Evolutionary conservation across 2,329 filamentous ascomycete species (phyloP).

Genomic region (Penicillium sp.): DNA sequence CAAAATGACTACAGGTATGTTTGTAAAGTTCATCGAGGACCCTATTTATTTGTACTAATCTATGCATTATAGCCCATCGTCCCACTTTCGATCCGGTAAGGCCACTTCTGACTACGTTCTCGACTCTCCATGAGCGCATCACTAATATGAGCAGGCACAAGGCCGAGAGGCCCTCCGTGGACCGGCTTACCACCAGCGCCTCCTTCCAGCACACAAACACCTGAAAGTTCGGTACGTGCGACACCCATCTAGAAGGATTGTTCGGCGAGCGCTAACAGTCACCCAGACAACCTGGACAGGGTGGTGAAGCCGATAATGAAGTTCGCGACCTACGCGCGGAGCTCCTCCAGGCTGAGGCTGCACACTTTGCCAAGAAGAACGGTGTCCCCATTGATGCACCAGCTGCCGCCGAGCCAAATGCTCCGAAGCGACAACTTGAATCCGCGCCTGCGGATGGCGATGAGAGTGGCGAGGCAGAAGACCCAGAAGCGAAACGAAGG

Average conservation of each 20-base stretch:
- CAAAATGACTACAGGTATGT: constrained; percentile 42
- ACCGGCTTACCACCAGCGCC: constrained; percentile 90
- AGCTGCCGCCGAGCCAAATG: constrained; percentile 35
- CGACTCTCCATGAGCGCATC: constrained; percentile 22
- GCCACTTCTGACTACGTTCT: constrained; percentile 1
- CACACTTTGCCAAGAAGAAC: constrained; percentile 79
- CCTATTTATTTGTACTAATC: constrained; percentile 3
- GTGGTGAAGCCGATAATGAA: constrained; percentile 67
- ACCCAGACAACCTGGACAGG: constrained; percentile 74
- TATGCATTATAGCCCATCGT: constrained; percentile 59
- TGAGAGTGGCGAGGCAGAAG: constrained; percentile 52
- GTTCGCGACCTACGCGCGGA: constrained; percentile 82
- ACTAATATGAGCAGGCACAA: constrained; percentile 57
- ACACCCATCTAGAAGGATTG: neutral
- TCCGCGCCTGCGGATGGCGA: constrained; percentile 38
- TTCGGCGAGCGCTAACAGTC: constrained; percentile 15
- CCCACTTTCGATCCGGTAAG: constrained; percentile 92
- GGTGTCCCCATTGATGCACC: constrained; percentile 53
- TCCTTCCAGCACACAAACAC: constrained; percentile 87
- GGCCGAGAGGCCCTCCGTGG: constrained; percentile 94
- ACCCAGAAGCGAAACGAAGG: constrained; percentile 74
- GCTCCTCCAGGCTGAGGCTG: constrained; percentile 80
- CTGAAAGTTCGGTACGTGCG: constrained; percentile 71
- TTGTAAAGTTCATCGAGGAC: neutral
- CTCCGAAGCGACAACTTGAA: constrained; percentile 63